These are phyloP conservation scores for Schrenkiella parvula DNA, from an alignment of 345 rosid species.

Conservation along the genomic window DNA sequence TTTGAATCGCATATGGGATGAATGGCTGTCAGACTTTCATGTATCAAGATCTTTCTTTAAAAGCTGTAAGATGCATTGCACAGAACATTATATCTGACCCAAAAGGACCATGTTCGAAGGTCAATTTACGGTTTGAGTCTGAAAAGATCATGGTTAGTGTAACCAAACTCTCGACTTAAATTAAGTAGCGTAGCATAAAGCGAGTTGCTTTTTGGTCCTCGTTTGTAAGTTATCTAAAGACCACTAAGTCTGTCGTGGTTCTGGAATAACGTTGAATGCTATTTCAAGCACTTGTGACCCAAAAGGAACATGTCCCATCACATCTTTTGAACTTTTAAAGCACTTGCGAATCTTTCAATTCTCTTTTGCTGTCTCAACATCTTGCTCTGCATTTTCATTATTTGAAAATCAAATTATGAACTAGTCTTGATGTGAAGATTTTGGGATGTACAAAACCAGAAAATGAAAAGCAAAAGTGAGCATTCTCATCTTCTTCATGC, in stretches of 20 bases:
- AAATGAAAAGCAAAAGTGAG: slow-evolving; percentile 38
- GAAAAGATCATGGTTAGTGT: not conserved
- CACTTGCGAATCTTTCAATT: no score
- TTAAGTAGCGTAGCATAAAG: not conserved
- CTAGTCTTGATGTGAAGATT: not conserved
- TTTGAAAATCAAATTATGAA: not conserved
- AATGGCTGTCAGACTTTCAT: slow-evolving; percentile 6
- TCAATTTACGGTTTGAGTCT: not conserved
- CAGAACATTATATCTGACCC: not conserved
- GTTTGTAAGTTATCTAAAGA: not conserved
- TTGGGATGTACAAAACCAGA: not conserved
- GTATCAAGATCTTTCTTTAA: not conserved
- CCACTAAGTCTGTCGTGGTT: not conserved
- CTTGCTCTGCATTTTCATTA: not conserved
- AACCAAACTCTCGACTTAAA: not conserved
- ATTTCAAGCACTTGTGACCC: not conserved
- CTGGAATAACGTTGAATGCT: not conserved
- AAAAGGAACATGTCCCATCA: no score
- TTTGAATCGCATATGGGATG: slow-evolving; percentile 73
- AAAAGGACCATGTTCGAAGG: not conserved
- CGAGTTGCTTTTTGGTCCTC: not conserved
- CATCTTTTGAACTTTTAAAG: no score
- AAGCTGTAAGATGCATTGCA: slow-evolving; percentile 2
- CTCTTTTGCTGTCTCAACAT: not conserved
- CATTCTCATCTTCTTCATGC: slow-evolving; percentile 44